phyloP scores from a whole-genome alignment of 768 basidiomycete genomes.

The Boletales sp. region DNA sequence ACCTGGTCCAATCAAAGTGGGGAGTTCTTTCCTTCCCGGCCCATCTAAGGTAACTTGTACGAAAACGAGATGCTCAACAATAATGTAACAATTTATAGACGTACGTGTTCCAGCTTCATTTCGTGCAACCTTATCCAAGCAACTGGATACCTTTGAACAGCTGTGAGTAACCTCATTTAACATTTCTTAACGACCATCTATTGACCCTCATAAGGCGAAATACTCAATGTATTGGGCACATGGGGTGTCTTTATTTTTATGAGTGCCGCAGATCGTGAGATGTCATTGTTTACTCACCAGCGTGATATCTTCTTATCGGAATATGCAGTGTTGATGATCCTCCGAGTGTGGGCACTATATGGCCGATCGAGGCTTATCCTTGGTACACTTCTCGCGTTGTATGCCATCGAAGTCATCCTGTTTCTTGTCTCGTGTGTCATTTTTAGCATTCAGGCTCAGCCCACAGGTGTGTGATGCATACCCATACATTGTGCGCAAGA shows the following conservation, averaged over 20 bases:
- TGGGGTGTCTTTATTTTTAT: not conserved
- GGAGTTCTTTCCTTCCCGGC: not conserved
- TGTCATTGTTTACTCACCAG: not conserved
- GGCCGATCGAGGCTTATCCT: not conserved
- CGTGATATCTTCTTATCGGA: not conserved
- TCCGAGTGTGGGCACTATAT: slow-evolving; percentile 1
- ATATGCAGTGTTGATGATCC: not conserved
- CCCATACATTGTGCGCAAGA: too few relatives aligned
- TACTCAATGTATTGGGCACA: not conserved
- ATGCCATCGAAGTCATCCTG: not conserved
- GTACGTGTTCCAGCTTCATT: not conserved
- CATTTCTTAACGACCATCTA: not conserved
- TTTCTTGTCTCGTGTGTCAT: not conserved
- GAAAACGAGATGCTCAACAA: not conserved
- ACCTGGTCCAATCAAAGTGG: not conserved
- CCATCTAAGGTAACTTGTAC: not conserved
- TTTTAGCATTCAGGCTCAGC: not conserved
- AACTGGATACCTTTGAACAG: not conserved
- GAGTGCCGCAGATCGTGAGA: not conserved
- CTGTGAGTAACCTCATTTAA: not conserved
- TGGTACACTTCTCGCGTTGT: not conserved
- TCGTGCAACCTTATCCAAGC: not conserved
- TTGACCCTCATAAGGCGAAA: not conserved
- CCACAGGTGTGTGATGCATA: too few relatives aligned
- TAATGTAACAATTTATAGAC: not conserved